A percentile compares a stretch with the other conserved stretches of the same genome.
phyloP scores from a whole-genome alignment of 306 rosid species.

The Quercus mongolica region DNA sequence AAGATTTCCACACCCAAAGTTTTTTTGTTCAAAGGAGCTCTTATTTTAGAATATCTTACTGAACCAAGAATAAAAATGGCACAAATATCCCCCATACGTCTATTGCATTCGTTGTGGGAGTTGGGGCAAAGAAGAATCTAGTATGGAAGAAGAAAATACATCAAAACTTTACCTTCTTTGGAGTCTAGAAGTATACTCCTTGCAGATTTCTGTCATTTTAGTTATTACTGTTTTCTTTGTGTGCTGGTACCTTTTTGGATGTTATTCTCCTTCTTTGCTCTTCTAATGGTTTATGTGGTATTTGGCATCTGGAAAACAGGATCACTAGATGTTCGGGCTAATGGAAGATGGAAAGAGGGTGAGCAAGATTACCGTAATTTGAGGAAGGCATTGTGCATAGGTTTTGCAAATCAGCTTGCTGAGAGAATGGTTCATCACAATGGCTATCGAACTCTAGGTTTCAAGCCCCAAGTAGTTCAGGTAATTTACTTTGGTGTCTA shows the following conservation, averaged over 20 bases:
- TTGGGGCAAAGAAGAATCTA: conserved; percentile 1
- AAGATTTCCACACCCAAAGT: background rate
- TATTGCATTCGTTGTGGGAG: background rate
- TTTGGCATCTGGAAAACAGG: conserved; percentile 38
- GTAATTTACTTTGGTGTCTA: conserved; percentile 37
- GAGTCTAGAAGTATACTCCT: background rate
- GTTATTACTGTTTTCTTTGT: background rate
- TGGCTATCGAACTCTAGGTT: conserved; percentile 90
- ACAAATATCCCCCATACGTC: background rate
- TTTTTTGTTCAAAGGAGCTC: background rate
- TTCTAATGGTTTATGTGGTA: background rate
- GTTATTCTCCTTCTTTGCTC: background rate
- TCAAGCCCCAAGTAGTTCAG: conserved; percentile 90
- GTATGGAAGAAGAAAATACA: background rate
- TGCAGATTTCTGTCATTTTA: background rate
- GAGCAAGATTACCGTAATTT: conserved; percentile 51
- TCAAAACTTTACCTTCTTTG: background rate
- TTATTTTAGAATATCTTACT: background rate
- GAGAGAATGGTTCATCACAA: conserved; percentile 95
- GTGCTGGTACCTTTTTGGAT: background rate
- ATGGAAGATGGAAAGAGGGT: conserved; percentile 46
- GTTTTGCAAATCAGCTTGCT: conserved; percentile 94
- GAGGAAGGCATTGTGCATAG: conserved; percentile 90
- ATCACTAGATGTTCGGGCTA: conserved; percentile 52
- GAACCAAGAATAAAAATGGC: background rate